Percentiles rank a stretch among this genome's conserved stretches.
These are phyloP conservation scores for Omphalea diandra DNA, from an alignment of 441 rosid species.

Conservation along the genomic window DNA sequence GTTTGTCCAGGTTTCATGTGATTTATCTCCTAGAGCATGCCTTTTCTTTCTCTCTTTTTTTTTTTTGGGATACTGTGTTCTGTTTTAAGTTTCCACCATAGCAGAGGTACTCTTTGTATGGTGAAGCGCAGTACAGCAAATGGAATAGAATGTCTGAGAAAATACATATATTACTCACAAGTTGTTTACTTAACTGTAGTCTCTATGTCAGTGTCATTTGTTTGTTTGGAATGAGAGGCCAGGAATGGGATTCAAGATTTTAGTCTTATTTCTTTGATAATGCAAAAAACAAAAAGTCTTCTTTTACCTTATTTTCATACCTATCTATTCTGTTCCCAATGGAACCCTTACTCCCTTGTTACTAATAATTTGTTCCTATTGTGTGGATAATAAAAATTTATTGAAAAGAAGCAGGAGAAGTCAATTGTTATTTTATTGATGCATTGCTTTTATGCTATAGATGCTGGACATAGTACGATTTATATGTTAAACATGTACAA, in stretches of 20 bases:
- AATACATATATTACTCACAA: not conserved
- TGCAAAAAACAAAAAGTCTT: not conserved
- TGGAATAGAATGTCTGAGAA: not conserved
- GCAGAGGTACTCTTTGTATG: not conserved
- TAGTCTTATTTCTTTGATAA: no score
- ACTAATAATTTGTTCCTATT: not conserved
- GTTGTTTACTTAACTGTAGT: not conserved
- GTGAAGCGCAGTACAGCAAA: not conserved
- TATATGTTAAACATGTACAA: not conserved
- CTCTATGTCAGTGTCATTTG: not conserved
- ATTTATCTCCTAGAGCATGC: not conserved
- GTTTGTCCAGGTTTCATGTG: not conserved
- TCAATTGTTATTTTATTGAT: no score
- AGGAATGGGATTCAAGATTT: not conserved
- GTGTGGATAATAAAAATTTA: no score
- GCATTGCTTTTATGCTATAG: no score
- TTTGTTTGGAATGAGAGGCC: not conserved
- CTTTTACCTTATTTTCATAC: not conserved
- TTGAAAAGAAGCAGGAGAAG: not conserved
- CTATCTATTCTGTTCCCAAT: no score
- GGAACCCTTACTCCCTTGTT: not conserved
- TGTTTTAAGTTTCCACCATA: not conserved
- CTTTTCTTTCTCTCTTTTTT: constrained; percentile 3
- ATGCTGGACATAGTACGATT: not conserved
- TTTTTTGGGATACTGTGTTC: not conserved